A percentile compares a stretch with the other conserved stretches of the same genome.
Evolutionary conservation across 2,329 filamentous ascomycete species (phyloP).

Genomic region (Cercospora canescens): DNA sequence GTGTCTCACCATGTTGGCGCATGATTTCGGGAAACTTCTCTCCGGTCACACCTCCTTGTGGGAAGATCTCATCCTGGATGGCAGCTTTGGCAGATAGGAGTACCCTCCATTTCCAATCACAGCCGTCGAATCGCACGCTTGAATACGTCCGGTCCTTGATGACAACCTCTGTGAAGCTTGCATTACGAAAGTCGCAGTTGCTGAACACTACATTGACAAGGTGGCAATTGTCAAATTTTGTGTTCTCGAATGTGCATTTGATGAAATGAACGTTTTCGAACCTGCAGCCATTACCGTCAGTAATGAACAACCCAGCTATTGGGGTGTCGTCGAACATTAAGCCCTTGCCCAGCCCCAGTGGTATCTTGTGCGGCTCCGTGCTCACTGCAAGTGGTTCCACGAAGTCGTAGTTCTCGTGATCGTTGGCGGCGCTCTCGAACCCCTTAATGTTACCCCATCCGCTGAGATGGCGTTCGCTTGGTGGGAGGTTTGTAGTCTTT

Average conservation of each 20-base stretch:
- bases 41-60: neutral
- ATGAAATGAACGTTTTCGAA: neutral
- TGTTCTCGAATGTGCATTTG: neutral
- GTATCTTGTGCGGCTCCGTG: neutral
- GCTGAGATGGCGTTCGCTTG: neutral
- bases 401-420: neutral
- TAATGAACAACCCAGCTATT: slow-evolving; percentile 2
- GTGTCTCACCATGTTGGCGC: neutral
- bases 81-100: neutral
- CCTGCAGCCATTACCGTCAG: neutral
- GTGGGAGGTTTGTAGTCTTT: neutral
- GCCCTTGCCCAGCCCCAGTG: neutral
- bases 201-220: slow-evolving; percentile 5
- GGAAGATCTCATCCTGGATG: neutral
- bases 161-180: slow-evolving; percentile 2
- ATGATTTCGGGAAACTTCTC: neutral
- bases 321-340: slow-evolving; percentile 3
- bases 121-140: neutral
- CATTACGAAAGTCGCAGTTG: slow-evolving; percentile 4
- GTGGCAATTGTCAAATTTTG: slow-evolving; percentile 7
- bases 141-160: neutral
- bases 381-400: neutral
- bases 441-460: neutral
- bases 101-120: neutral
- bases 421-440: neutral